phyloP scores from a whole-genome alignment of 2,329 filamentous ascomycete species.

The Colletotrichum sublineola region DNA sequence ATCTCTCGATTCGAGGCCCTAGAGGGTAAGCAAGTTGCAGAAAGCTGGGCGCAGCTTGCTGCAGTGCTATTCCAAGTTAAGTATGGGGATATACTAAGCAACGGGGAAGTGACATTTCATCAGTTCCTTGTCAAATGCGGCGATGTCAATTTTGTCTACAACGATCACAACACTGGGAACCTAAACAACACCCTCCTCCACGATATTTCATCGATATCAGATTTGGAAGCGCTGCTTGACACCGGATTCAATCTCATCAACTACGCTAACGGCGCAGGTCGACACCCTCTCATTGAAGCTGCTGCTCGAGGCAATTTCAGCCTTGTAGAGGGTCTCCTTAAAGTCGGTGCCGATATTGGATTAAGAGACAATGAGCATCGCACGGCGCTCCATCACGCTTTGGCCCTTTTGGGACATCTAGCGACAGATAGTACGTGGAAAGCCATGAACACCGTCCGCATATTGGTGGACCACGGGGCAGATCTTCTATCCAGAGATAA shows the following conservation, averaged over 20 bases:
- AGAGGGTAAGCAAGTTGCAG: background rate
- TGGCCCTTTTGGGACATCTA: fast-evolving
- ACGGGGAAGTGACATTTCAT: background rate
- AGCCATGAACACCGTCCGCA: background rate
- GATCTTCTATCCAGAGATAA: background rate
- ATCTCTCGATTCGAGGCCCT: background rate
- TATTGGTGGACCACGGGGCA: background rate
- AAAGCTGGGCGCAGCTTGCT: no score
- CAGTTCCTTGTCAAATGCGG: constrained; percentile 4
- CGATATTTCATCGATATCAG: background rate
- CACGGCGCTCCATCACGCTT: background rate
- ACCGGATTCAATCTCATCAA: background rate
- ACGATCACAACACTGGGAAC: fast-evolving
- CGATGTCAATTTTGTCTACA: background rate
- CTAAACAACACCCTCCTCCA: constrained; percentile 1
- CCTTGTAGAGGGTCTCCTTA: background rate
- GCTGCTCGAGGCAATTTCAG: fast-evolving
- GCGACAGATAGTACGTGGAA: fast-evolving
- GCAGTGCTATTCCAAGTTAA: no score
- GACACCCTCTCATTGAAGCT: background rate
- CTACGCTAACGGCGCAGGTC: background rate
- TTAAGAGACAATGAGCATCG: background rate
- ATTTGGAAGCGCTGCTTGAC: background rate
- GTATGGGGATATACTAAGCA: no score
- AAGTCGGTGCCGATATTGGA: background rate